Evolutionary conservation across 1,139 yeast species (phyloP), one percentile per base, ranked within the genome.

Genomic region (Yamadazyma kanchanaburiensis): DNA sequence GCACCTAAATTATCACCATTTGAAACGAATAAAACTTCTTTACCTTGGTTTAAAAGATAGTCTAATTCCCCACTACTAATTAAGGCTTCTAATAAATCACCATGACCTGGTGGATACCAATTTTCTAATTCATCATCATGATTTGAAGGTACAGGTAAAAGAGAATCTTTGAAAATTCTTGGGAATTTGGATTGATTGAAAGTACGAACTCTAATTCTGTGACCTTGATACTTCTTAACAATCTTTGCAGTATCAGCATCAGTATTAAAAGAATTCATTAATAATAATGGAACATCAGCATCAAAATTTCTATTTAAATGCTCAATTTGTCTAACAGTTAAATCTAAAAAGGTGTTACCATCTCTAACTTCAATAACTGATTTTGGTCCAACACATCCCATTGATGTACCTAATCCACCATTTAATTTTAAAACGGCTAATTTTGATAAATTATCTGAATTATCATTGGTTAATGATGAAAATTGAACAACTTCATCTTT

Each of bases 21-120:
- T 39, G 98, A 91, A 28, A 91, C 96, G 54, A 91, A 91, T 53
- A 91, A 70, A 42, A 87, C 72, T 67, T 91, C 98, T 69, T 94
- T 87, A 46, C 98, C 98, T 57, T 87, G 94, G 32, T 82, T 88
- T 48, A 91, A 73, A 47, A 91, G 74, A 40, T 86, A 80, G 56
- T 91, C 98, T 48, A 91, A 74, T 55, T 91, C 91, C 38, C 98
- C 98, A 12, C 95, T 81, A 40, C 86, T 80, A 39, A 85, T 81
- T 55, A 91, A 71, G 17, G 94, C 70, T 67, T 91, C 98, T 51
- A 89, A 91, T 62, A 91, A 71, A 63, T 91, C 98, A 64, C 98
- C 98, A 61, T 91, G 98, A 31, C 98, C 98, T 15, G 98, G 98
- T 31, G 98, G 98, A 60, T 91, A 94, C 98, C 98, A 91, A 30